Evolutionary conservation across 306 rosid species (phyloP).

Genomic region (Prunus persica): DNA sequence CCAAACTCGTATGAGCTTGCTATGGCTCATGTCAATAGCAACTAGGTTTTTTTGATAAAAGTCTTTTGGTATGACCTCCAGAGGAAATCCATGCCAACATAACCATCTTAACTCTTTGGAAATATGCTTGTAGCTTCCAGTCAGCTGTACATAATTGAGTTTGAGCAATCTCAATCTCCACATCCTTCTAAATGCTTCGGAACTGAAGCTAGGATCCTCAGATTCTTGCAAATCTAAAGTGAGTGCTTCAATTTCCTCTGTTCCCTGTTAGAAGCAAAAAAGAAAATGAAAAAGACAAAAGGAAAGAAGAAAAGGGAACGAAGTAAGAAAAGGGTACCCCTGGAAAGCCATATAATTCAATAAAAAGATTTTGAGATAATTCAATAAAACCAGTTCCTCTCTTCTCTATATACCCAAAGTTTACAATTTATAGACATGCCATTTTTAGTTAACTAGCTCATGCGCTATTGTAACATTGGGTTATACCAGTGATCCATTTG

Average conservation of each 20-base stretch:
- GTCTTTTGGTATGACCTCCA: not conserved
- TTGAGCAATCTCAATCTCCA: constrained; percentile 32
- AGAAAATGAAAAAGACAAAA: too few relatives aligned
- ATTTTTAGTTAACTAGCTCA: too few relatives aligned
- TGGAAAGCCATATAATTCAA: too few relatives aligned
- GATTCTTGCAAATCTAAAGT: not conserved
- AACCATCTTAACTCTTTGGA: constrained; percentile 6
- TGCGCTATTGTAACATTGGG: too few relatives aligned
- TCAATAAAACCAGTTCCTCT: too few relatives aligned
- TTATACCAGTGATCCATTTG: too few relatives aligned
- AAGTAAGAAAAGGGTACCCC: too few relatives aligned
- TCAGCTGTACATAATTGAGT: constrained; percentile 16
- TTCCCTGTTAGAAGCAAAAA: constrained; percentile 1
- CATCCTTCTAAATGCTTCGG: constrained; percentile 33
- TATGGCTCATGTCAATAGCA: constrained; percentile 26
- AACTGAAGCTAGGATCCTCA: not conserved
- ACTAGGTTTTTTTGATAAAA: constrained; percentile 15
- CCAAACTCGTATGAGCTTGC: constrained; percentile 31
- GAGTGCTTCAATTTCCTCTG: constrained; percentile 1
- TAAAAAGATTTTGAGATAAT: too few relatives aligned
- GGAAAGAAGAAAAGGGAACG: too few relatives aligned
- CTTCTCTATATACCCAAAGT: too few relatives aligned
- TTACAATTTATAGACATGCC: too few relatives aligned
- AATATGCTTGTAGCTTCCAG: constrained; percentile 19
- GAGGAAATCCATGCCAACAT: not conserved